Conservation (phyloP, 164 flowering plant species). For the Euptelea pleiosperma region DNA sequence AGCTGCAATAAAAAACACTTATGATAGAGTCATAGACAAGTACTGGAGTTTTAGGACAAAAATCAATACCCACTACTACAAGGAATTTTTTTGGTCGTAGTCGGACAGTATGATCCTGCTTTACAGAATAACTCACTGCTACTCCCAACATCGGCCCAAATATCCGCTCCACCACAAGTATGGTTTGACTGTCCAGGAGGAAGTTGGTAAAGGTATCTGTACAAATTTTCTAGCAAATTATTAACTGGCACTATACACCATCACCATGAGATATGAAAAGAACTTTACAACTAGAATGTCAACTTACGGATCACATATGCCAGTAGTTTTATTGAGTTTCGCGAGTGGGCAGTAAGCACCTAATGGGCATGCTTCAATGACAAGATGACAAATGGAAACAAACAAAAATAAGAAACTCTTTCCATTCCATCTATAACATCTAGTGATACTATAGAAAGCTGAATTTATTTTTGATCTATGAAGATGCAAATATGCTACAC, state of each 20-base stretch:
- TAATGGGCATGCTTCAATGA: conserved; percentile 80
- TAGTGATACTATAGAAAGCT: too few relatives aligned
- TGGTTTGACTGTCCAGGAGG: conserved; percentile 75
- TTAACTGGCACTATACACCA: conserved; percentile 22
- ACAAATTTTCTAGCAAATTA: conserved; percentile 27
- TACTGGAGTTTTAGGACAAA: conserved; percentile 27
- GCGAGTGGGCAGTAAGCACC: conserved; percentile 89
- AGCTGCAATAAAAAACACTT: conserved; percentile 9
- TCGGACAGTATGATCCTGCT: conserved; percentile 90
- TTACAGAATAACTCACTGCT: conserved; percentile 78
- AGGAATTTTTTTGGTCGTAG: conserved; percentile 49
- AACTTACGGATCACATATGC: conserved; percentile 94
- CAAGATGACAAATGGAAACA: conserved; percentile 8
- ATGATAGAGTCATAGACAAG: conserved; percentile 6
- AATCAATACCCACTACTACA: conserved; percentile 80
- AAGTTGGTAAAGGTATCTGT: conserved; percentile 80
- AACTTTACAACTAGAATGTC: conserved; percentile 11
- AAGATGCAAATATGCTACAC: too few relatives aligned
- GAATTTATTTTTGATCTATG: too few relatives aligned
- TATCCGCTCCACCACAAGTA: conserved; percentile 91
- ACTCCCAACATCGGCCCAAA: conserved; percentile 75
- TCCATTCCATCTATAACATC: neutral
- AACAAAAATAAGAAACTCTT: conserved; percentile 9
- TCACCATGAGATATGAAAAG: neutral
- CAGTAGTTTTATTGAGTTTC: conserved; percentile 64